Percentiles rank a stretch among this genome's conserved stretches.
phyloP scores from a whole-genome alignment of 495 filamentous ascomycete species.

The Hypoxylon perforatum region DNA sequence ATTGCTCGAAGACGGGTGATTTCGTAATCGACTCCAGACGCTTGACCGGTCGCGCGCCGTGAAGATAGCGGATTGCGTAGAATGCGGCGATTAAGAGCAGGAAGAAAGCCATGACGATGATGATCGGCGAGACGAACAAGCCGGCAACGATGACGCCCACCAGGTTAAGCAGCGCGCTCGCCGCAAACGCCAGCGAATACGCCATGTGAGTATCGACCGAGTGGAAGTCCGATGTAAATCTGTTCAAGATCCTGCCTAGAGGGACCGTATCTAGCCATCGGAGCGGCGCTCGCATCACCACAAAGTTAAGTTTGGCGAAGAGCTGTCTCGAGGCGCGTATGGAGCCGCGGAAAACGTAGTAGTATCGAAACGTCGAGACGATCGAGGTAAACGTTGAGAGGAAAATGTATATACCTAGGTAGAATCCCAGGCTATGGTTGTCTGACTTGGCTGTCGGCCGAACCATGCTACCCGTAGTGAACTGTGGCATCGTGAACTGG shows the following conservation, averaged over 20 bases:
- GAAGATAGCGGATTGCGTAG: slow-evolving; percentile 69
- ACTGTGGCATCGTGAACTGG: slow-evolving; percentile 51
- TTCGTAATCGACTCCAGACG: slow-evolving; percentile 78
- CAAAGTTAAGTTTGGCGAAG: slow-evolving; percentile 71
- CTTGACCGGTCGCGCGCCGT: slow-evolving; percentile 79
- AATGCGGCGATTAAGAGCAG: slow-evolving; percentile 66
- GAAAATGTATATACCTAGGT: slow-evolving; percentile 73
- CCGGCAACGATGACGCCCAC: slow-evolving; percentile 70
- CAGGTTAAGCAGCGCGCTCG: slow-evolving; percentile 62
- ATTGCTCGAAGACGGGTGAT: slow-evolving; percentile 81
- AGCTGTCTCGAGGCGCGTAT: slow-evolving; percentile 71
- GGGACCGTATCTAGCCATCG: slow-evolving; percentile 87
- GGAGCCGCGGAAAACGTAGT: slow-evolving; percentile 67
- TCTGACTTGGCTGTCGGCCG: slow-evolving; percentile 35
- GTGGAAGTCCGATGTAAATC: slow-evolving; percentile 83
- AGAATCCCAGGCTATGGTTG: slow-evolving; percentile 61
- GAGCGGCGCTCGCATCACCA: slow-evolving; percentile 75
- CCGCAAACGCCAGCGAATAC: slow-evolving; percentile 66
- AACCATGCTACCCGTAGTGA: slow-evolving; percentile 45
- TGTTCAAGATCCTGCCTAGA: slow-evolving; percentile 79
- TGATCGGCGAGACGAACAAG: slow-evolving; percentile 70
- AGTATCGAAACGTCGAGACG: slow-evolving; percentile 66
- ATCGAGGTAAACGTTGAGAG: slow-evolving; percentile 68
- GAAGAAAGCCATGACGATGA: slow-evolving; percentile 66
- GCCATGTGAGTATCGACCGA: slow-evolving; percentile 73